Evolutionary conservation across 306 rosid genomes (phyloP).

Genomic region (Quercus suber): DNA sequence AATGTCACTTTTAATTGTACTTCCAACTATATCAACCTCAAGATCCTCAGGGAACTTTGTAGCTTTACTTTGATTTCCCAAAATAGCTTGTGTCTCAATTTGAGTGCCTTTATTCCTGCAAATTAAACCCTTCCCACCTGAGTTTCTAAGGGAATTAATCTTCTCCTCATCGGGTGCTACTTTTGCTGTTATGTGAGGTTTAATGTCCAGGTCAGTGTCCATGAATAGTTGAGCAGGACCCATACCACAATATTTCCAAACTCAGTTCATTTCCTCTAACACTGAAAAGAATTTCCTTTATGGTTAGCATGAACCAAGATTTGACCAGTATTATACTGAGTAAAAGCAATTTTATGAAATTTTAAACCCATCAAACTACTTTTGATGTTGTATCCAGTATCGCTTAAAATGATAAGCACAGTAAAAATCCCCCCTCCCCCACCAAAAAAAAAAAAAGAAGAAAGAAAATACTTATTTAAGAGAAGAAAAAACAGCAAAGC

Average conservation of each 20-base stretch:
- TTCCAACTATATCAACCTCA: conserved; percentile 61
- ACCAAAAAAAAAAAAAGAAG: not conserved
- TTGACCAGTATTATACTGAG: conserved; percentile 16
- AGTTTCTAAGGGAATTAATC: conserved; percentile 12
- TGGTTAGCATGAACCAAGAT: conserved; percentile 22
- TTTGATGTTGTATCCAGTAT: not conserved
- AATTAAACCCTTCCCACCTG: conserved; percentile 32
- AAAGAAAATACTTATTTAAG: not conserved
- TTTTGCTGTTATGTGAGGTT: conserved; percentile 25
- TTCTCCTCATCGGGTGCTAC: conserved; percentile 29
- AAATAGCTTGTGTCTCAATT: conserved; percentile 42
- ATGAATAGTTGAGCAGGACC: conserved; percentile 30
- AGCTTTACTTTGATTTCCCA: conserved; percentile 34
- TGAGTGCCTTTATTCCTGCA: conserved; percentile 27
- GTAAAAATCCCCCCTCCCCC: not conserved
- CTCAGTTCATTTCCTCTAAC: conserved; percentile 8
- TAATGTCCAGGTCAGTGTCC: conserved; percentile 26
- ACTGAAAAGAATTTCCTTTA: conserved; percentile 5
- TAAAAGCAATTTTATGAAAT: conserved; percentile 3
- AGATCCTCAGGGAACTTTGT: conserved; percentile 36
- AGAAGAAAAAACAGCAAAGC: not conserved
- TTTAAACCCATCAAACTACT: not conserved
- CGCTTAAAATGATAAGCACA: not conserved
- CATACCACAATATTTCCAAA: conserved; percentile 23
- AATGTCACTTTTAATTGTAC: conserved; percentile 45